phyloP scores from a whole-genome alignment of 2,329 filamentous ascomycete species.

The Exophiala spinifera region DNA sequence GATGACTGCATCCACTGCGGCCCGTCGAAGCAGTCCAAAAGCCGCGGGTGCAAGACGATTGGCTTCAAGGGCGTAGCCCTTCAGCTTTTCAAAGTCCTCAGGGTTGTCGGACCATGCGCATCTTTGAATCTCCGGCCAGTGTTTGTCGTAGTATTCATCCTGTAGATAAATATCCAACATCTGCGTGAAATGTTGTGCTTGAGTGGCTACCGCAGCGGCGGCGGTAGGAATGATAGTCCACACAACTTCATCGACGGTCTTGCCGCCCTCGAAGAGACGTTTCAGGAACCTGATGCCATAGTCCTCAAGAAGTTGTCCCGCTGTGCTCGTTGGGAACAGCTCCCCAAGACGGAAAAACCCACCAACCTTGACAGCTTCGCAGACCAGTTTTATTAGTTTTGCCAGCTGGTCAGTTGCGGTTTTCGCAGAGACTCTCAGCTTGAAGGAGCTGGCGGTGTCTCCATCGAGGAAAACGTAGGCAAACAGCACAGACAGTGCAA shows the following conservation, averaged over 20 bases:
- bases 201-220: conserved; percentile 55
- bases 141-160: conserved; percentile 33
- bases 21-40: conserved; percentile 27
- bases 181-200: conserved; percentile 57
- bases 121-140: conserved; percentile 30
- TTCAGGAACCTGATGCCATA: conserved; percentile 58
- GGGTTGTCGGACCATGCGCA: conserved; percentile 28
- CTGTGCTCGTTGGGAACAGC: conserved; percentile 25
- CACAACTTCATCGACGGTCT: conserved; percentile 50
- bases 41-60: conserved; percentile 28
- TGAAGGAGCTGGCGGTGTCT: conserved; percentile 30
- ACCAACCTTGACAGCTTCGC: conserved; percentile 32
- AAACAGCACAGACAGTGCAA: conserved; percentile 31
- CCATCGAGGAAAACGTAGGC: conserved; percentile 33
- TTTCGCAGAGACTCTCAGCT: conserved; percentile 26
- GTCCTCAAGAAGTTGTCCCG: conserved; percentile 41
- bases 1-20: conserved; percentile 22
- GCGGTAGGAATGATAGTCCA: conserved; percentile 58
- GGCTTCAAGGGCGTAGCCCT: conserved; percentile 30
- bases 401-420: conserved; percentile 20
- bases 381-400: conserved; percentile 29
- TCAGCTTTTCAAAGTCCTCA: conserved; percentile 29
- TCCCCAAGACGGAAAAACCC: conserved; percentile 37
- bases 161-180: conserved; percentile 57
- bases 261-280: conserved; percentile 48